A percentile compares a stretch with the other conserved stretches of the same genome.
Conservation (phyloP, 2,329 filamentous ascomycete species). For the Aspergillus hiratsukae region DNA sequence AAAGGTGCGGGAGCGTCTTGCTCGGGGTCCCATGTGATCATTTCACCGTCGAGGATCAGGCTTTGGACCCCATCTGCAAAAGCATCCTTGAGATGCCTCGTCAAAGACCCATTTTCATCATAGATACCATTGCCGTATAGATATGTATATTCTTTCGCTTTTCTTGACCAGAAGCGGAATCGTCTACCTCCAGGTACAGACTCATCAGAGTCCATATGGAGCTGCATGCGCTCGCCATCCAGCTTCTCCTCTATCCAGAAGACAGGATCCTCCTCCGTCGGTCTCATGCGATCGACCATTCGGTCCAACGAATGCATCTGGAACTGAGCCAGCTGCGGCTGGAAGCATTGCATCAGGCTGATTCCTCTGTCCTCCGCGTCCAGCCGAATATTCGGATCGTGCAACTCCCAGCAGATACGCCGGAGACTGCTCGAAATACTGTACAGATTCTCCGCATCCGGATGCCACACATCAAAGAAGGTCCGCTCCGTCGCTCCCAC, state of each 20-base stretch:
- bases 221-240: conserved; percentile 93
- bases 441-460: conserved; percentile 72
- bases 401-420: conserved; percentile 90
- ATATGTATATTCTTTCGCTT: conserved; percentile 94
- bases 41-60: conserved; percentile 91
- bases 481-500: conserved; percentile 80
- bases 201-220: conserved; percentile 79
- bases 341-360: conserved; percentile 87
- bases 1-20: conserved; percentile 82
- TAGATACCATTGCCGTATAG: conserved; percentile 76
- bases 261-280: conserved; percentile 64
- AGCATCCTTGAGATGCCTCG: conserved; percentile 70
- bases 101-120: conserved; percentile 72
- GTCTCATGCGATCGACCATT: conserved; percentile 66
- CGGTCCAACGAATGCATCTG: conserved; percentile 78
- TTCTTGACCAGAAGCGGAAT: conserved; percentile 91
- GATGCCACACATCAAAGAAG: conserved; percentile 77
- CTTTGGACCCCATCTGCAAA: conserved; percentile 76
- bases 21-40: conserved; percentile 95
- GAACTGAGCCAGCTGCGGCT: conserved; percentile 90
- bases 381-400: conserved; percentile 66
- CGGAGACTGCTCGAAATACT: conserved; percentile 87
- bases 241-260: conserved; percentile 99
- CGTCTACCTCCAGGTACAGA: conserved; percentile 62
- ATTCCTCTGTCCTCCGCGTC: conserved; percentile 72